A percentile compares a stretch with the other conserved stretches of the same genome.
These are phyloP conservation scores for Colletotrichum musae DNA, from an alignment of 2,329 filamentous ascomycete genomes.

Conservation along the genomic window DNA sequence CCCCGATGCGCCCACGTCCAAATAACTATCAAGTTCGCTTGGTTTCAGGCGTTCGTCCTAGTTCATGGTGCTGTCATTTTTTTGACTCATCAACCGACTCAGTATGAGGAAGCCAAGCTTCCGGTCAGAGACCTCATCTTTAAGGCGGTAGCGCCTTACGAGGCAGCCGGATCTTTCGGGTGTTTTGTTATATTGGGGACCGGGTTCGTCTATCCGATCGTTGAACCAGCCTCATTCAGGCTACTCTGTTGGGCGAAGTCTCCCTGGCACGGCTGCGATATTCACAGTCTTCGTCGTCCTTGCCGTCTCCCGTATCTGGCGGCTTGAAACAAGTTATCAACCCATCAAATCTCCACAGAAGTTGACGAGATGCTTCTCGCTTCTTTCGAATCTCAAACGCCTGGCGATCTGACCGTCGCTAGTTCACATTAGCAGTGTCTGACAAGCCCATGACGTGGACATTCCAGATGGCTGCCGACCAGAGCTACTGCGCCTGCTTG, in stretches of 20 bases:
- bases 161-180: not conserved
- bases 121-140: not conserved
- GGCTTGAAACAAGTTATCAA: not conserved
- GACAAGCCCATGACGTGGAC: slow-evolving; percentile 2
- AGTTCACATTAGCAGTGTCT: not conserved
- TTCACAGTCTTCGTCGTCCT: not conserved
- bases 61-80: not conserved
- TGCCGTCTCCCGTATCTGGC: not conserved
- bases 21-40: not conserved
- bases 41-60: not conserved
- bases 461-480: not conserved
- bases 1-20: not conserved
- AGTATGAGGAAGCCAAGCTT: not conserved
- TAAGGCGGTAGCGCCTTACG: not conserved
- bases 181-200: not conserved
- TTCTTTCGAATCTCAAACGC: not conserved
- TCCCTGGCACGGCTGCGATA: slow-evolving; percentile 2
- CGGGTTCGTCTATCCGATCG: not conserved
- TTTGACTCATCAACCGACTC: not conserved
- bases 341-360: slow-evolving; percentile 6
- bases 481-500: not conserved
- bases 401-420: not conserved
- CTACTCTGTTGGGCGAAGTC: slow-evolving; percentile 5
- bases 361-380: not conserved
- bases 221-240: slow-evolving; percentile 8